Percentiles rank a stretch among this genome's conserved stretches.
Conservation (phyloP, 2,329 filamentous ascomycete species). For the Scedosporium boydii region DNA sequence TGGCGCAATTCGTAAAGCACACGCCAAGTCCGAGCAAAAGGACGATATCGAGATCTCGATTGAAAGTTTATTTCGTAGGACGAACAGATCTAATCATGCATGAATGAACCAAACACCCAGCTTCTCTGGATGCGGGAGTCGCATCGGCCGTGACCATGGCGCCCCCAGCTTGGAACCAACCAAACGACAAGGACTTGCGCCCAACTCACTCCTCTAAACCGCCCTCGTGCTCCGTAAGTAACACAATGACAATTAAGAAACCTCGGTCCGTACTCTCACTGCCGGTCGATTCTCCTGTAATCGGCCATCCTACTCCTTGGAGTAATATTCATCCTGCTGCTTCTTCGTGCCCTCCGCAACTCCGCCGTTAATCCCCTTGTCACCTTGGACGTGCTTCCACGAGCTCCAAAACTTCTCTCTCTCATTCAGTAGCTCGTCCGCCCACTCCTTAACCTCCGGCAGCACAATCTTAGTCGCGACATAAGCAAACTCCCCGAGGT, state of each 20-base stretch:
- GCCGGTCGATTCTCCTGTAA: neutral
- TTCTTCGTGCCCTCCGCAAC: conserved; percentile 24
- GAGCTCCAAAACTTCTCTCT: conserved; percentile 61
- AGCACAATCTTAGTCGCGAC: conserved; percentile 66
- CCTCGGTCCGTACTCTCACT: neutral
- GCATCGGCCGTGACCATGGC: too few relatives aligned
- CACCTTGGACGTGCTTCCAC: conserved; percentile 27
- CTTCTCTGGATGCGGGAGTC: too few relatives aligned
- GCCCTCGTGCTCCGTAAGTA: neutral
- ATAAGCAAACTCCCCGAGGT: conserved; percentile 79
- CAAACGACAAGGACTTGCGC: neutral
- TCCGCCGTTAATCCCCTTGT: conserved; percentile 13
- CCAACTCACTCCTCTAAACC: neutral
- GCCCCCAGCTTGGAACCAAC: neutral
- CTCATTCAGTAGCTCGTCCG: conserved; percentile 65
- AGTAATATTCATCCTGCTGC: conserved; percentile 40
- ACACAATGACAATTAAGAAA: neutral
- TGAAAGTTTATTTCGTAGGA: too few relatives aligned
- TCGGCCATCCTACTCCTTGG: neutral
- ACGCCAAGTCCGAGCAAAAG: neutral
- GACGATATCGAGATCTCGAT: too few relatives aligned
- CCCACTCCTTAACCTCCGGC: conserved; percentile 74
- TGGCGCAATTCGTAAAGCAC: too few relatives aligned
- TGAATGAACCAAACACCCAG: too few relatives aligned
- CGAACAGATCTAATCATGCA: too few relatives aligned